Conservation (phyloP, 106 monocot genomes). For the Chionographis japonica region DNA sequence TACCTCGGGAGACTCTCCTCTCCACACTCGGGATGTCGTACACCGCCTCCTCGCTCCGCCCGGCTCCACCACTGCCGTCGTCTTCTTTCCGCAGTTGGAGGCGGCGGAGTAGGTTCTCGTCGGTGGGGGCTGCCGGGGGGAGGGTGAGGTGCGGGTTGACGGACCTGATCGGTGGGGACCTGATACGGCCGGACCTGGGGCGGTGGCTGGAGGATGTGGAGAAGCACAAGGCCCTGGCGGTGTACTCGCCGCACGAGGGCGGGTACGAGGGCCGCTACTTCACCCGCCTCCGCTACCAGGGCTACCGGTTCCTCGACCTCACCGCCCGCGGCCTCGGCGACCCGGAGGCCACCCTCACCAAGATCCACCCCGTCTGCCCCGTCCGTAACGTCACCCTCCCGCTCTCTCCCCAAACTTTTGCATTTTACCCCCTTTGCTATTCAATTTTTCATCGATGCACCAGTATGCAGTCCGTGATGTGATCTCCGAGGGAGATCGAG, state of each 20-base stretch:
- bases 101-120: background rate
- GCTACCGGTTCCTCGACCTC: constrained; percentile 79
- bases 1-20: too few species aligned
- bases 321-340: constrained; percentile 85
- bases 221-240: constrained; percentile 83
- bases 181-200: constrained; percentile 75
- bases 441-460: too few species aligned
- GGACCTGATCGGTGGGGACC: constrained; percentile 74
- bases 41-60: constrained; percentile 18
- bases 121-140: background rate
- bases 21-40: constrained; percentile 7
- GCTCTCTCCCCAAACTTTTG: background rate
- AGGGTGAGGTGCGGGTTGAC: constrained; percentile 31
- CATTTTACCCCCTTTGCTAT: background rate
- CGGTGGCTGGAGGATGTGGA: constrained; percentile 84
- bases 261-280: constrained; percentile 92
- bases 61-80: constrained; percentile 8
- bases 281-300: constrained; percentile 67
- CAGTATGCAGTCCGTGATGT: too few species aligned
- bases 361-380: constrained; percentile 87
- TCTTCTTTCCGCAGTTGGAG: background rate
- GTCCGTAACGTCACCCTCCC: constrained; percentile 13
- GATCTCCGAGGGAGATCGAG: too few species aligned
- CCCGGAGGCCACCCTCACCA: constrained; percentile 81
- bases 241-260: constrained; percentile 83